These are phyloP conservation scores for Rhododendron williamsianum DNA, from an alignment of 148 eudicot species.

Conservation along the genomic window DNA sequence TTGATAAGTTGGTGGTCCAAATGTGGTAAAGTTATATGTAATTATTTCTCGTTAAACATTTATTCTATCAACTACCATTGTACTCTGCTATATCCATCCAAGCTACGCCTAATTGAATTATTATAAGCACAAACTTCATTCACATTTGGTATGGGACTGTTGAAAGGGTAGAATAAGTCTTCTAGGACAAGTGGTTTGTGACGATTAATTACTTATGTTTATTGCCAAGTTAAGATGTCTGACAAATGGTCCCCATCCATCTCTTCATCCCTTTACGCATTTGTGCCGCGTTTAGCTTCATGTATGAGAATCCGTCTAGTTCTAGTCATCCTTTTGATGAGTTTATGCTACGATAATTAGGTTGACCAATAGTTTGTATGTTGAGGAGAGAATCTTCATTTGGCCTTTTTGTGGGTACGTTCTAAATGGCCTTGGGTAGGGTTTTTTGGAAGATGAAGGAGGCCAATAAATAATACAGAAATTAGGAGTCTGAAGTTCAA, in stretches of 20 bases:
- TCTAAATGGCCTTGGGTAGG: not conserved
- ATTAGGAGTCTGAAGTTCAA: not conserved
- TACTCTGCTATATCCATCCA: not conserved
- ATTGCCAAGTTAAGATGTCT: not conserved
- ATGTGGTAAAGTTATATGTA: conserved; percentile 15
- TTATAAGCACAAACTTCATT: not conserved
- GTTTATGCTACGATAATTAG: not conserved
- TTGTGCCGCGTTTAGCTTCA: not conserved
- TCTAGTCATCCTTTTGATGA: not conserved
- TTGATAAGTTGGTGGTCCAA: conserved; percentile 30
- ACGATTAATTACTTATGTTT: conserved; percentile 8
- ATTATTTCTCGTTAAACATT: not conserved
- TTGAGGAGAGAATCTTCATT: not conserved
- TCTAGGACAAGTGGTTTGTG: conserved; percentile 3
- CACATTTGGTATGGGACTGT: not conserved
- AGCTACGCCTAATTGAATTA: not conserved
- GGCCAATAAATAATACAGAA: not conserved
- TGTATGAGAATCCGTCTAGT: not conserved
- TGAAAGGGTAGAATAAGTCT: not conserved
- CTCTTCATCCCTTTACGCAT: not conserved
- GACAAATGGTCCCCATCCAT: not conserved
- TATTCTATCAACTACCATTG: conserved; percentile 9
- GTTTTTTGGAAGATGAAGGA: not conserved
- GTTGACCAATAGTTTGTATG: not conserved
- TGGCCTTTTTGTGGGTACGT: not conserved